These are phyloP conservation scores for Henckelia pumila DNA, from an alignment of 257 asterid genomes.

Conservation along the genomic window DNA sequence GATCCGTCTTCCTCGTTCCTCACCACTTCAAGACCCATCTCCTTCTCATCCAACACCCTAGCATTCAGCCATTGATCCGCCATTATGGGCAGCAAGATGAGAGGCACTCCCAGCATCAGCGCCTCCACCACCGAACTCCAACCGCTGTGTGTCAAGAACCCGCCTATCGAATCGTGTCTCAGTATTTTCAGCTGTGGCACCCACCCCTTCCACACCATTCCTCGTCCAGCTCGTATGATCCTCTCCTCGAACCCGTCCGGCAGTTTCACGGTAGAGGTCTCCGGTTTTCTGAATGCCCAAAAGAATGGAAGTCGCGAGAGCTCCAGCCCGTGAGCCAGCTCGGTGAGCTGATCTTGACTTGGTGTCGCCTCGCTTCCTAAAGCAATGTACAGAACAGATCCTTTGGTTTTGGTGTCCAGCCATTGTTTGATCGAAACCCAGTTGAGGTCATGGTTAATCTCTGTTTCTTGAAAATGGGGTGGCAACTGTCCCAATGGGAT, in stretches of 20 bases:
- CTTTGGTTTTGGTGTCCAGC: slow-evolving; percentile 30
- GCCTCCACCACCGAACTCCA: slow-evolving; percentile 44
- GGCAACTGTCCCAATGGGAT: slow-evolving; percentile 33
- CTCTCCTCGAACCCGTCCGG: slow-evolving; percentile 32
- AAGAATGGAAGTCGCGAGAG: slow-evolving; percentile 29
- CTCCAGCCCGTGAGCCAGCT: slow-evolving; percentile 36
- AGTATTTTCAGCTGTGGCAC: slow-evolving; percentile 35
- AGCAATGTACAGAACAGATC: slow-evolving; percentile 31
- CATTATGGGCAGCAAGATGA: slow-evolving; percentile 28
- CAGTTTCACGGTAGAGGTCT: slow-evolving; percentile 20
- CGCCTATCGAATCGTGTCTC: slow-evolving; percentile 36
- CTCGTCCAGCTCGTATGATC: slow-evolving; percentile 24
- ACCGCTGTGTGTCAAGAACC: slow-evolving; percentile 36
- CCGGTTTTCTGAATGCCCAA: slow-evolving; percentile 26
- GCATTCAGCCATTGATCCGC: slow-evolving; percentile 32
- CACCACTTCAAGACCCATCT: slow-evolving; percentile 25
- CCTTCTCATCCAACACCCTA: slow-evolving; percentile 27
- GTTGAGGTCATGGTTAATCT: background rate
- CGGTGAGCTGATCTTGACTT: slow-evolving; percentile 29
- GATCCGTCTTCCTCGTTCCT: slow-evolving; percentile 35
- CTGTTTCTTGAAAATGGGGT: background rate
- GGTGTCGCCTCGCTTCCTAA: slow-evolving; percentile 42
- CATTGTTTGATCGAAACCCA: slow-evolving; percentile 29
- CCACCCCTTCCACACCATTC: slow-evolving; percentile 33
- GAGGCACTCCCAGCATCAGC: slow-evolving; percentile 13